Base-by-base conservation (phyloP, 805 yeast species). In the Pichia occidentalis region DNA sequence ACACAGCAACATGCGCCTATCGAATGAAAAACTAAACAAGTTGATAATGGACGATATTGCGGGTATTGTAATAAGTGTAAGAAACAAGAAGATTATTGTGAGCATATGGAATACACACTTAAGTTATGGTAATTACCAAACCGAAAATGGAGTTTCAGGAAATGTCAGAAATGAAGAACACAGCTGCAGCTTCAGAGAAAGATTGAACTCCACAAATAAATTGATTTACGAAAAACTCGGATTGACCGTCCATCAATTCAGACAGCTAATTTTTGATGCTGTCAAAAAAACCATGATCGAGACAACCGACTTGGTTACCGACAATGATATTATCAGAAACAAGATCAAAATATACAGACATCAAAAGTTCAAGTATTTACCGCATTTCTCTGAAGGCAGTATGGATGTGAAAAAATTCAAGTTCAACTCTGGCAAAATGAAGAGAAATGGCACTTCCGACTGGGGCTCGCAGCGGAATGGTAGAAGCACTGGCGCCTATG, bases 61-160 rank as follows among this genome's bases (percentile, higher is more conserved):
- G 37, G 86, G 86, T 8, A 52, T 77, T 24, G 80, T 74, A 14
- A 62, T 78, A 37, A 70, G 79, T 51, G 70, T 74, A 12, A 66
- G 83, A 33, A 66, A 68, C 24, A 80, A 75, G 43, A 82, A 75
- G 43, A 77, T 73, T 47, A 69, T 75, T 25, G 62, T 79, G 37
- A 63, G 74, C 40, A 64, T 79, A 34, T 79, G 86, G 86, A 78
- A 77, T 57, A 65, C 71, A 16, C 71, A 72, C 49, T 22, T 35
- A 19, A 25, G 39, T 21, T 40, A 30, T 30, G 39, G 36, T n/a
- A 28, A 31, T 10, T 40, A 21, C 18, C 25, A 35, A 21, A 35
- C n/a, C 11, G 36, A 26, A 6, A 24, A 40, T 35, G 26, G 24
- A 4, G 13, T 35, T 7, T 11, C 13, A 3, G 34, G 29, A 8